Evolutionary conservation across 2,329 filamentous ascomycete genomes (phyloP), one percentile per base, ranked within the genome.

Genomic region (Dothideomycetidae sp.): DNA sequence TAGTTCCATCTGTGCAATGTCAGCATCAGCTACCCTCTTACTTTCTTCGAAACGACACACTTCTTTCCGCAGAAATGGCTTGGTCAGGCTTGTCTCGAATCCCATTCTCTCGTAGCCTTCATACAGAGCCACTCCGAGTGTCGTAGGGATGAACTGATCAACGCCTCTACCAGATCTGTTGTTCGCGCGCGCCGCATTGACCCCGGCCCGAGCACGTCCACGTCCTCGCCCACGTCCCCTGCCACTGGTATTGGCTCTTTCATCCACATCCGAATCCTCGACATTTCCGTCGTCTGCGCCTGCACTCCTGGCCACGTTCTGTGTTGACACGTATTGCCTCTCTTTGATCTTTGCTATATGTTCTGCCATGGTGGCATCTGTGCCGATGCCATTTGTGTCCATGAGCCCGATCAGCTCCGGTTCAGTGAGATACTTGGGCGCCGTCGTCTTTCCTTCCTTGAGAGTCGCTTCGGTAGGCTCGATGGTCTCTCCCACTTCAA

Each of bases 361-460:
- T 51, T 98, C 90, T 0, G 90, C 90, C 90, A 98, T 98, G 1
- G 90, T 98, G 5, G 90, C 90, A 61, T 98, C 90, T 7, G 90
- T 98, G 10, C 90, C 90, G 46, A 98, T 98, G 2, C 90, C 90
- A 54, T 98, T 98, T 31, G 84, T 86, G 61, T 98, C 90, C 90
- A 98, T 98, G 9, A 98, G 70, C 3, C 80, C 81, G 53, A 98
- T 93, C 16, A 98, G 67, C 54, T 98, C 90, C 0, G 90, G 86
- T 55, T 98, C 90, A 0, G 90, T 96, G 18, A 98, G 68, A 54
- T 93, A 94, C 14, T 70, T 73, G 0, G 90, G 90, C 10, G 86
- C 67, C 1, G 70, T 73, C 0, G 90, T 98, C 57, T 92, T 81
- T n/a, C 90, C 88, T 49, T 96, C 85, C 1, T 73, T 77, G 60